These are phyloP conservation scores for Microsporum ferrugineum DNA, from an alignment of 2,329 filamentous ascomycete species.

Conservation along the genomic window DNA sequence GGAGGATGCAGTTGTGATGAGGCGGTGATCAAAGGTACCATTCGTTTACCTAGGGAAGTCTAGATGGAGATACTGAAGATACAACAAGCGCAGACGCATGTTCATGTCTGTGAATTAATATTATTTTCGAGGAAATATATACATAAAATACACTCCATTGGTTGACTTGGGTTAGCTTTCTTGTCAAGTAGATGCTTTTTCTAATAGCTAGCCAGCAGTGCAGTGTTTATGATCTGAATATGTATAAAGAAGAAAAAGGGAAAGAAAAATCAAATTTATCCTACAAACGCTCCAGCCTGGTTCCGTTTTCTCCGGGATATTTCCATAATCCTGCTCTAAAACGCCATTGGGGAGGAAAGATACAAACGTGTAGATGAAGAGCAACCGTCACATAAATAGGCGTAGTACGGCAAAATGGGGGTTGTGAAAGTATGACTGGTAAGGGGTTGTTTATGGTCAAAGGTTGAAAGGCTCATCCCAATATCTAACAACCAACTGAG, in stretches of 20 bases:
- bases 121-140: too few species aligned
- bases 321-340: background rate
- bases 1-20: background rate
- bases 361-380: background rate
- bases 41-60: background rate
- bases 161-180: background rate
- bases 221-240: background rate
- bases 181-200: background rate
- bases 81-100: background rate
- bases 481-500: conserved; percentile 53
- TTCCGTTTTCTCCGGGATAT: conserved; percentile 2
- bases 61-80: background rate
- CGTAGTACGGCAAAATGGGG: background rate
- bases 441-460: conserved; percentile 13
- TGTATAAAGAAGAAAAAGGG: background rate
- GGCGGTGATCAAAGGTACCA: background rate
- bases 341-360: background rate
- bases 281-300: background rate
- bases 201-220: background rate
- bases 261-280: background rate
- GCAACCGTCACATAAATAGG: background rate
- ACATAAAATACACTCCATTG: too few species aligned
- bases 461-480: conserved; percentile 25
- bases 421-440: conserved; percentile 6
- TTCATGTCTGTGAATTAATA: background rate